Percentiles rank a stretch among this genome's conserved stretches.
These are phyloP conservation scores for Lachnellula hyalina DNA, from an alignment of 2,329 filamentous ascomycete genomes.

Conservation along the genomic window DNA sequence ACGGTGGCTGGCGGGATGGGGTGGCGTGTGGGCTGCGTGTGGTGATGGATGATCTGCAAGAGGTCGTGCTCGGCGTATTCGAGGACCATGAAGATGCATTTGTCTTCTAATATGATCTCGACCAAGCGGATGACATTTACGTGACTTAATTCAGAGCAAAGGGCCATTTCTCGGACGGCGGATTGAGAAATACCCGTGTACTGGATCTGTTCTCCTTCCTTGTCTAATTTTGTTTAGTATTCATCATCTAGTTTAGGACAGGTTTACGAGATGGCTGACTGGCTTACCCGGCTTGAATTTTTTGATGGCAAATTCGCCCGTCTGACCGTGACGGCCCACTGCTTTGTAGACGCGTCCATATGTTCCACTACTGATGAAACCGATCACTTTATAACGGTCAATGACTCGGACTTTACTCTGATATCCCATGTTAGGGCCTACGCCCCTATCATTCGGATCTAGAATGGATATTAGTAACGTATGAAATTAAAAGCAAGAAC, in stretches of 20 bases:
- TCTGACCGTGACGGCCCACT: constrained; percentile 63
- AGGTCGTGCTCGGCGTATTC: constrained; percentile 98
- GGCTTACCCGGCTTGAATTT: constrained; percentile 55
- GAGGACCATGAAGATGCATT: constrained; percentile 99
- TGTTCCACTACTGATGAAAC: constrained; percentile 96
- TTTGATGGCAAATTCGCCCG: constrained; percentile 93
- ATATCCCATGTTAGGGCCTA: constrained; percentile 44
- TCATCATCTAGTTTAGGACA: not conserved
- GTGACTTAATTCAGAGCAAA: constrained; percentile 88
- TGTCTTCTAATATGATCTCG: constrained; percentile 96
- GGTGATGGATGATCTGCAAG: constrained; percentile 96
- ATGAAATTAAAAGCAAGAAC: constrained; percentile 23
- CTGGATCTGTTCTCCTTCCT: constrained; percentile 89
- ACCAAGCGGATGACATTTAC: constrained; percentile 84
- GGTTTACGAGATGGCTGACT: not conserved
- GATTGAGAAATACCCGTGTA: constrained; percentile 98
- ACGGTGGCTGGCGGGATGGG: constrained; percentile 85
- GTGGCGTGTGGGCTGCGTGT: constrained; percentile 79
- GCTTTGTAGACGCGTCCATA: constrained; percentile 99
- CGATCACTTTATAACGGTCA: constrained; percentile 92
- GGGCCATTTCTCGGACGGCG: constrained; percentile 92
- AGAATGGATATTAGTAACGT: constrained; percentile 34
- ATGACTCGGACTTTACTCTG: constrained; percentile 80
- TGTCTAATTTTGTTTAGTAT: constrained; percentile 48
- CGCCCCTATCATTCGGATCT: constrained; percentile 51